A percentile compares a stretch with the other conserved stretches of the same genome.
Evolutionary conservation across 2,329 filamentous ascomycete species (phyloP).

Genomic region (Beauveria sp.): DNA sequence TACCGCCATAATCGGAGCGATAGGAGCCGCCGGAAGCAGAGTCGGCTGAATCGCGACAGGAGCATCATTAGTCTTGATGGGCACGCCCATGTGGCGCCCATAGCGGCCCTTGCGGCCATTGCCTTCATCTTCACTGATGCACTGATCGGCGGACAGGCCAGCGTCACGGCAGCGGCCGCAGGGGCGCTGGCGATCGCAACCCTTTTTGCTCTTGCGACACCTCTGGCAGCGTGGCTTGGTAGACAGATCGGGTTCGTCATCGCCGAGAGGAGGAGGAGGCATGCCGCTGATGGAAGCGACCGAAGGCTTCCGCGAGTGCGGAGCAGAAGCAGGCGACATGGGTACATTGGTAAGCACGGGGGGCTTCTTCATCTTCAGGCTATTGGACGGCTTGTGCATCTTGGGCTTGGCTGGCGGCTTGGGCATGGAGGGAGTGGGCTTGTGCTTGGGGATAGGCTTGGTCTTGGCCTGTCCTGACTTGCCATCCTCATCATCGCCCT

Average conservation of each 20-base stretch:
- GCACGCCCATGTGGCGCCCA: constrained; percentile 62
- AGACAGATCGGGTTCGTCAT: constrained; percentile 86
- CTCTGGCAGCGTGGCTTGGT: constrained; percentile 96
- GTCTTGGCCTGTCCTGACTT: constrained; percentile 32
- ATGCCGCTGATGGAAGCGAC: constrained; percentile 49
- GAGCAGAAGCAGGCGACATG: constrained; percentile 60
- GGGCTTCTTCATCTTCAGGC: constrained; percentile 46
- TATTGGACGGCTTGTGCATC: constrained; percentile 28
- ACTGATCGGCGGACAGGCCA: constrained; percentile 85
- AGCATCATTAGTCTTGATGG: constrained; percentile 49
- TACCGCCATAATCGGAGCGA: constrained; percentile 28
- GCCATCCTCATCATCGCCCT: constrained; percentile 26
- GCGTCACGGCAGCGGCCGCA: constrained; percentile 95
- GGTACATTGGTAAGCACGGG: constrained; percentile 33
- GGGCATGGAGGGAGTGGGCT: constrained; percentile 23
- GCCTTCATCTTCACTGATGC: constrained; percentile 94
- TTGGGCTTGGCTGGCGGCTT: constrained; percentile 36
- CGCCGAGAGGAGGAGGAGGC: constrained; percentile 17
- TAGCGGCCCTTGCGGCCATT: constrained; percentile 96
- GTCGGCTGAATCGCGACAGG: constrained; percentile 28
- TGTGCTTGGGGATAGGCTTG: constrained; percentile 34
- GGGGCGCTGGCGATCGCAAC: constrained; percentile 91
- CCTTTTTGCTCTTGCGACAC: constrained; percentile 99
- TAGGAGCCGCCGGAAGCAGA: constrained; percentile 37
- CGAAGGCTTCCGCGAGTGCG: constrained; percentile 69